These are phyloP conservation scores for Malassezia vespertilionis DNA, from an alignment of 1,284 basidiomycete genomes.

Conservation along the genomic window DNA sequence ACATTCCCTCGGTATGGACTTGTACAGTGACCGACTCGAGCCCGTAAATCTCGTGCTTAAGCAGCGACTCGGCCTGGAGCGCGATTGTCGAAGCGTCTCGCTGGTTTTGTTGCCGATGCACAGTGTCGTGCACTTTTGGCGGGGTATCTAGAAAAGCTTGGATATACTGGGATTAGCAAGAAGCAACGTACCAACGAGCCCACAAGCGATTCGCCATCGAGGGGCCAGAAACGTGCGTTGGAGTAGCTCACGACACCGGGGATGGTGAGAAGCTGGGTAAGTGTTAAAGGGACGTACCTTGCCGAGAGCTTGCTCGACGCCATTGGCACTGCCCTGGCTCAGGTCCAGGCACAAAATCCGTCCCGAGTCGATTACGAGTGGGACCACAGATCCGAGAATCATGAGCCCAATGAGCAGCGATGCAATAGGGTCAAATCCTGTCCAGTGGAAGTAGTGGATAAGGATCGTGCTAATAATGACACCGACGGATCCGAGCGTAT, in stretches of 20 bases:
- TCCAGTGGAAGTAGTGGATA: slow-evolving; percentile 97
- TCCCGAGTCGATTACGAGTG: slow-evolving; percentile 85
- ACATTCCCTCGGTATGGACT: too few relatives aligned
- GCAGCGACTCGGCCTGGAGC: slow-evolving; percentile 22
- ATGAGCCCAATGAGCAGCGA: slow-evolving; percentile 89
- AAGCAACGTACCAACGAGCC: slow-evolving; percentile 63
- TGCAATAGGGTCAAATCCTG: slow-evolving; percentile 95
- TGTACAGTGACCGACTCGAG: slow-evolving; percentile 35
- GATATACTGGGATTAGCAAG: slow-evolving; percentile 7
- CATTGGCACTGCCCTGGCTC: slow-evolving; percentile 57
- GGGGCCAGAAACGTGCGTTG: slow-evolving; percentile 84
- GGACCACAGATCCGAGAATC: slow-evolving; percentile 87
- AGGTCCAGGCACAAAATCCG: slow-evolving; percentile 78
- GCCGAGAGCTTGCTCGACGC: slow-evolving; percentile 61
- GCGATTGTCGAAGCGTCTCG: slow-evolving; percentile 7
- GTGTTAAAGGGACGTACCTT: slow-evolving; percentile 55
- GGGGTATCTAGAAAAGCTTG: slow-evolving; percentile 17
- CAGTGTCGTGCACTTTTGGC: background rate
- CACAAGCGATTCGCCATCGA: slow-evolving; percentile 71
- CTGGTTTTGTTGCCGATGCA: background rate
- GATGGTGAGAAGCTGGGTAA: slow-evolving; percentile 22
- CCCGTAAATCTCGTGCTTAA: slow-evolving; percentile 26
- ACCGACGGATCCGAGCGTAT: slow-evolving; percentile 72
- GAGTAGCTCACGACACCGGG: slow-evolving; percentile 73
- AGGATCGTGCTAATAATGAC: slow-evolving; percentile 93